A percentile compares a stretch with the other conserved stretches of the same genome.
phyloP scores from a whole-genome alignment of 768 basidiomycete species.

The Epithele typhae region DNA sequence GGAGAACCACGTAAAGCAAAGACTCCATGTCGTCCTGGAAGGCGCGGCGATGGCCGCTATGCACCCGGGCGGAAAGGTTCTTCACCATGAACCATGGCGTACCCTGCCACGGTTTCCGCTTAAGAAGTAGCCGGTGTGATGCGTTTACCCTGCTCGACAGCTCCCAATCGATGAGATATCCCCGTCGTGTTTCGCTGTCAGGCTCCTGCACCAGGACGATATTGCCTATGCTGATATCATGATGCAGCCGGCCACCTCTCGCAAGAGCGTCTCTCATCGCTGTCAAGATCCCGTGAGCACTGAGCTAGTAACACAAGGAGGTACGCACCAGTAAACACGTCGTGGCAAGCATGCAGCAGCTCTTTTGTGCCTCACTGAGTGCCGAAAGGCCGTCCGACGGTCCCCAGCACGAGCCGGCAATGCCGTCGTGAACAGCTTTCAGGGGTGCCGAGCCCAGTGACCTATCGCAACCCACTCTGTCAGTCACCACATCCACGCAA shows the following conservation, averaged over 20 bases:
- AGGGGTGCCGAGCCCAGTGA: conserved; percentile 30
- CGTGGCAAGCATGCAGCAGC: not conserved
- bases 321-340: conserved; percentile 3
- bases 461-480: not conserved
- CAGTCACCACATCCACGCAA: not conserved
- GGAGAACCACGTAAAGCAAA: conserved; percentile 8
- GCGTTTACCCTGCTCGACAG: too few species aligned
- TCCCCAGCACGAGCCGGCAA: conserved; percentile 1
- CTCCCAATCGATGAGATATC: conserved; percentile 12
- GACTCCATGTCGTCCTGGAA: conserved; percentile 11
- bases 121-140: too few species aligned
- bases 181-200: not conserved
- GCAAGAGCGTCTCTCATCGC: conserved; percentile 4
- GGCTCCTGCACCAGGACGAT: conserved; percentile 1
- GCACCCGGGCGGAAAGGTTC: not conserved
- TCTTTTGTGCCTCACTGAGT: not conserved
- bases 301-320: not conserved
- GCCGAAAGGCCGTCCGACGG: not conserved
- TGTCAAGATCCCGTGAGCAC: not conserved
- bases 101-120: not conserved
- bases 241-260: not conserved
- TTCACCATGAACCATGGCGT: conserved; percentile 5
- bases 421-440: conserved; percentile 16
- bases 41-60: not conserved
- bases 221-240: conserved; percentile 2